phyloP scores from a whole-genome alignment of 2,329 filamentous ascomycete genomes.

The Fonsecaea pedrosoi region DNA sequence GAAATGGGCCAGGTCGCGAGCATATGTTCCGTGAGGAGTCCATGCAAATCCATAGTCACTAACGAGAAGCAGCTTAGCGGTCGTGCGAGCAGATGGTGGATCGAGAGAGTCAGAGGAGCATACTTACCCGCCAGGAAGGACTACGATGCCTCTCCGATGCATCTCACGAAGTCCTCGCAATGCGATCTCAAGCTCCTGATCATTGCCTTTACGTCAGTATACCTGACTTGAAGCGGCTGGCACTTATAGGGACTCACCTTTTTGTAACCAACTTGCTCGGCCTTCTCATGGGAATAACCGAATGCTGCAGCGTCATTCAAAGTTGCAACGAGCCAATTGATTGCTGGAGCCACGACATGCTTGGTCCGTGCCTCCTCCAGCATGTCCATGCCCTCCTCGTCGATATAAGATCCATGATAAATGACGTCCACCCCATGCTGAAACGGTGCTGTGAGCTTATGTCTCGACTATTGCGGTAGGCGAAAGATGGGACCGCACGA shows the following conservation, averaged over 20 bases:
- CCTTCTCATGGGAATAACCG: slow-evolving; percentile 52
- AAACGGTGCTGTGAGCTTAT: not conserved
- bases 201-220: not conserved
- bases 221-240: not conserved
- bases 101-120: not conserved
- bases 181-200: slow-evolving; percentile 49
- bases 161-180: slow-evolving; percentile 53
- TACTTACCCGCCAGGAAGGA: slow-evolving; percentile 51
- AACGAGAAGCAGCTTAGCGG: not conserved
- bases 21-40: slow-evolving; percentile 58
- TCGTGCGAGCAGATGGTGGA: not conserved
- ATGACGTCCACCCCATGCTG: slow-evolving; percentile 56
- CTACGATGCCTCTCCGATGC: slow-evolving; percentile 53
- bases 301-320: slow-evolving; percentile 49
- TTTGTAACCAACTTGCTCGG: slow-evolving; percentile 54
- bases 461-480: not conserved
- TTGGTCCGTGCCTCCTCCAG: slow-evolving; percentile 49
- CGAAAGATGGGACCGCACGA: not conserved
- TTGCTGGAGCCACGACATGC: slow-evolving; percentile 52
- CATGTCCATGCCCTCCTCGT: slow-evolving; percentile 48
- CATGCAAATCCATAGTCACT: slow-evolving; percentile 58
- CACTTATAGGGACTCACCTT: slow-evolving; percentile 25
- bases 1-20: slow-evolving; percentile 56
- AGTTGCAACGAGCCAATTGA: slow-evolving; percentile 54
- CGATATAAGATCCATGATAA: slow-evolving; percentile 56